Base-by-base conservation (phyloP, 2,329 filamentous ascomycete genomes). In the Coniosporium tulheliwenetii region DNA sequence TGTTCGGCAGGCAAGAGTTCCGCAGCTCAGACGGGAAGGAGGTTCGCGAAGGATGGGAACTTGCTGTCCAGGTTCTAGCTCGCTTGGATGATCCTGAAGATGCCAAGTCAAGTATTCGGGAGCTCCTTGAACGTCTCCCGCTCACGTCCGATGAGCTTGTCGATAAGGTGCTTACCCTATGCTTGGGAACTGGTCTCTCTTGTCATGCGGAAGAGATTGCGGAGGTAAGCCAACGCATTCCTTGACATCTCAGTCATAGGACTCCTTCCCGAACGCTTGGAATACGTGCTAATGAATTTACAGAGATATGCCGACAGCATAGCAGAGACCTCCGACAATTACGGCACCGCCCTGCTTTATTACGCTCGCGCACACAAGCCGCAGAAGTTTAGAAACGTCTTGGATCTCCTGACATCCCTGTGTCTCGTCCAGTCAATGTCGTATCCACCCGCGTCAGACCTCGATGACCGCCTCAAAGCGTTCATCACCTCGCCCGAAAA, bases 261-360 rank as follows among this genome's bases (percentile, higher is more conserved):
- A 14, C 19, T 40, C 37, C 42, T 36, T 42, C 26, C n/a, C 8
- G 8, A 19, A 19, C 14, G 5, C 10, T n/a, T 19, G 30, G 14
- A 10, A 34, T 8, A 8, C n/a, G n/a, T 39, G 37, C 34, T 14
- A 19, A 52, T 61, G 38, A 57, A 48, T 37, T 33, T 32, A 16
- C 52, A 93, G 84, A 78, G 81, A 48, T 95, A 85, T 55, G 89
- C 86, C 43, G 80, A 94, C 48, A 71, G 79, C 38, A 70, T 94
- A 33, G 75, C 79, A 9, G 71, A 77, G 44, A 73, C 76, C 35
- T 81, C 81, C 1, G 75, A 84, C 50, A 75, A 81, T 41, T 95
- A 89, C 50, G 89, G 89, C 41, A 77, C 89, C 47, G 84, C 85
- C 1, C 70, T 96, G 14, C 79, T 91, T 63, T 95, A 93, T 65